Conservation (phyloP, 768 basidiomycete genomes). For the Amanita fuliginea region DNA sequence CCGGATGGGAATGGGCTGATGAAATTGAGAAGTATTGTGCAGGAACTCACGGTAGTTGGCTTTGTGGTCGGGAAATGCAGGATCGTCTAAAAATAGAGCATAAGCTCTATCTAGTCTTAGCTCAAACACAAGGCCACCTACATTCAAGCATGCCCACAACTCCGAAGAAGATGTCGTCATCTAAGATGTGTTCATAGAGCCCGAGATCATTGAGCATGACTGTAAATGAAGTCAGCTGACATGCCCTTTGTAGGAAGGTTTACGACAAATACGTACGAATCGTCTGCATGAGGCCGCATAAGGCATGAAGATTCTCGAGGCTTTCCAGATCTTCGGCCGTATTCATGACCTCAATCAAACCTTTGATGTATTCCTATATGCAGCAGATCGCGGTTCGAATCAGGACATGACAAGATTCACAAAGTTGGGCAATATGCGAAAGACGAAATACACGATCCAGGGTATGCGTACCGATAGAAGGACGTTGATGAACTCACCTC, state of each 20-base stretch:
- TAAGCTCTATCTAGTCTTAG: slow-evolving; percentile 6
- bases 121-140: slow-evolving; percentile 28
- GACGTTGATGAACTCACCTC: slow-evolving; percentile 44
- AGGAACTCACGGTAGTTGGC: slow-evolving; percentile 96
- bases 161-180: slow-evolving; percentile 86
- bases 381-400: slow-evolving; percentile 11
- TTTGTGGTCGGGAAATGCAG: slow-evolving; percentile 93
- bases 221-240: slow-evolving; percentile 19
- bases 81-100: slow-evolving; percentile 57
- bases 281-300: slow-evolving; percentile 89
- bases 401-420: slow-evolving; percentile 9
- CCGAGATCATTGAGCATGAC: slow-evolving; percentile 93
- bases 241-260: neutral
- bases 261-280: slow-evolving; percentile 47
- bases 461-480: neutral
- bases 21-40: slow-evolving; percentile 70
- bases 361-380: slow-evolving; percentile 74
- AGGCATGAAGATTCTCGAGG: slow-evolving; percentile 78
- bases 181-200: slow-evolving; percentile 90
- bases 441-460: slow-evolving; percentile 5
- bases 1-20: slow-evolving; percentile 78
- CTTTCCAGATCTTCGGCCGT: slow-evolving; percentile 92
- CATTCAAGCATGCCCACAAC: slow-evolving; percentile 97
- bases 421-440: slow-evolving; percentile 10
- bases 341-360: slow-evolving; percentile 72